Base-by-base conservation (phyloP, 169 alveolate species). In the Eimeria falciformis region DNA sequence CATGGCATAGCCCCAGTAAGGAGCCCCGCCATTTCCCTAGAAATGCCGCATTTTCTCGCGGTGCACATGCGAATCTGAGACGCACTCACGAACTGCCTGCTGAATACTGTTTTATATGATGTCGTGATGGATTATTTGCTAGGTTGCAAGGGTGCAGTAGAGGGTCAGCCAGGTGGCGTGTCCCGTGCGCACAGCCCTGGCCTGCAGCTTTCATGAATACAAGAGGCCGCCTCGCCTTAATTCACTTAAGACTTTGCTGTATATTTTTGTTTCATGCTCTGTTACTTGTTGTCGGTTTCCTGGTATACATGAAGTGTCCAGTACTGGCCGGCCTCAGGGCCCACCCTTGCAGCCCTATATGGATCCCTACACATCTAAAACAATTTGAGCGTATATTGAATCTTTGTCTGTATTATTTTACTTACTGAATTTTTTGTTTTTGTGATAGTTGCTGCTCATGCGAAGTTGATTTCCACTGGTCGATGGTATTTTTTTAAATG, bases 1-100 rank as follows among this genome's bases (percentile, higher is more conserved):
- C 99, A 99, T 93, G 99, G 99, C 94, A 98, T 99, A 84, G 99
- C 98, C 97, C 98, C 98, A 83, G 99, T 97, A 95, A 95, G 90
- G 90, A 58, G 79, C 75, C 75, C 75, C 90, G 56, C 90, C 27
- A 37, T 58, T 82, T 58, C 6, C 75, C 25, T 55, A 45, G 90
- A 33, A 37, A 7, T 55, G 78, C 79, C n/a, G 40, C 55, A 9
- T 75, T 82, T 55, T 40, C 33, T 23, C 50, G 29, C 55, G 78
- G 90, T 56, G 90, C 79, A 82, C 90, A 82, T 56, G 56, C 58
- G 58, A 62, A 82, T 56, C 58, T 56, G 45, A 21, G 37, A 82
- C 56, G 79, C 90, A 56, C 75, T 56, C 90, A 56, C 40, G 62
- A 82, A 66, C 53, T 56, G 77, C 45, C 58, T 37, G 0, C 88